Evolutionary conservation across 106 monocot genomes (phyloP).

Genomic region (Phalaenopsis aphrodite): DNA sequence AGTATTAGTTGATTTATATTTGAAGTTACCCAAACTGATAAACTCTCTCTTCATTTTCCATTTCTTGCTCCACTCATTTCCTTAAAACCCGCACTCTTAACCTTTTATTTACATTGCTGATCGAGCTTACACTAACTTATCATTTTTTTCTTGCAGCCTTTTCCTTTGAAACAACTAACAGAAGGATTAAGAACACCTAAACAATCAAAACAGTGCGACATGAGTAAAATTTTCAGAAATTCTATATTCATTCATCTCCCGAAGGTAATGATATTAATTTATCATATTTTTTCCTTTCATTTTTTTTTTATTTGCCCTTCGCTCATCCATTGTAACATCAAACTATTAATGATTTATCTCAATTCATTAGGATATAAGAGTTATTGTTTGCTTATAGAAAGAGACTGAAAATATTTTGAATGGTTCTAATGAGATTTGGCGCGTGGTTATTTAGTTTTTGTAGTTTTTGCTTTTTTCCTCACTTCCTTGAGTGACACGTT

Average conservation of each 20-base stretch:
- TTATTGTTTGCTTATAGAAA: background rate
- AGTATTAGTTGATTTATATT: background rate
- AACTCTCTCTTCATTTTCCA: background rate
- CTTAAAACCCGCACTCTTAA: background rate
- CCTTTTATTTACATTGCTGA: background rate
- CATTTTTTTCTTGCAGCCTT: slow-evolving; percentile 27
- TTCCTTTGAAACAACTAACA: slow-evolving; percentile 37
- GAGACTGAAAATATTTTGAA: background rate
- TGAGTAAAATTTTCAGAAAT: slow-evolving; percentile 38
- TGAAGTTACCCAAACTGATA: background rate
- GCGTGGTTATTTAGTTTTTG: background rate
- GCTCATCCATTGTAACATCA: background rate
- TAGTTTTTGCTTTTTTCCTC: background rate
- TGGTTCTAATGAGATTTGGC: background rate
- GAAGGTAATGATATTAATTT: slow-evolving; percentile 23
- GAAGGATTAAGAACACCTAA: slow-evolving; percentile 35
- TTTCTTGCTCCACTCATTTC: background rate
- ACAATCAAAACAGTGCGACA: slow-evolving; percentile 20
- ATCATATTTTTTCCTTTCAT: background rate
- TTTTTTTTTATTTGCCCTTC: background rate
- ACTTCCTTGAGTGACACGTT: background rate
- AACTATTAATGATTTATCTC: background rate
- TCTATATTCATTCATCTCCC: slow-evolving; percentile 35
- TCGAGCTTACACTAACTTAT: background rate
- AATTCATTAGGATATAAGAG: background rate